Conservation (phyloP, 2,329 filamentous ascomycete species). For the Thielaviopsis ethacetica region DNA sequence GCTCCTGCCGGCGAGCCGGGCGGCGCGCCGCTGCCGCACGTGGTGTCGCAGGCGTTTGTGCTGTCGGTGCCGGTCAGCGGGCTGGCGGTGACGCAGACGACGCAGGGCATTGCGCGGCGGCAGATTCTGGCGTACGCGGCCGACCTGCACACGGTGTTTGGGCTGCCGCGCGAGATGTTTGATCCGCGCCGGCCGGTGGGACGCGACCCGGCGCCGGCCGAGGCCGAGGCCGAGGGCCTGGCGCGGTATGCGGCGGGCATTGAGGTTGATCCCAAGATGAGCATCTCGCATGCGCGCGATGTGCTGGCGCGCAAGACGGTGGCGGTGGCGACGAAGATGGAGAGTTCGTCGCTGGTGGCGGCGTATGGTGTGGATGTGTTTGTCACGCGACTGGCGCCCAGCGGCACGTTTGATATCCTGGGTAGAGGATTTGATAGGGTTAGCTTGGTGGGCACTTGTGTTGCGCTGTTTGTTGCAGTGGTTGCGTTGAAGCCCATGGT, state of each 20-base stretch:
- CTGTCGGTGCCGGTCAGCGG: constrained; percentile 63
- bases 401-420: constrained; percentile 77
- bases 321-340: constrained; percentile 61
- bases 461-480: constrained; percentile 63
- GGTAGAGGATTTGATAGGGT: constrained; percentile 89
- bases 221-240: constrained; percentile 66
- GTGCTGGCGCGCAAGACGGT: constrained; percentile 63
- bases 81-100: constrained; percentile 72
- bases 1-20: constrained; percentile 41
- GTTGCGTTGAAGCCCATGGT: constrained; percentile 72
- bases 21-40: constrained; percentile 48
- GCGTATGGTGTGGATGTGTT: constrained; percentile 83
- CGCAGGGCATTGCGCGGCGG: constrained; percentile 77
- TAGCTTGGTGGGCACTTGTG: constrained; percentile 67
- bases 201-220: constrained; percentile 62
- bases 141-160: constrained; percentile 55
- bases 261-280: constrained; percentile 68
- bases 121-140: constrained; percentile 68
- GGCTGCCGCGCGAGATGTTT: constrained; percentile 61
- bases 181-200: constrained; percentile 78
- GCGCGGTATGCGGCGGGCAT: constrained; percentile 58
- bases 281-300: constrained; percentile 68
- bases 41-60: constrained; percentile 65
- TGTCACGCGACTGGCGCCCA: constrained; percentile 72
- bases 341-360: constrained; percentile 83